phyloP scores from a whole-genome alignment of 176 grass and related monocot genomes.

The Oryza officinalis region DNA sequence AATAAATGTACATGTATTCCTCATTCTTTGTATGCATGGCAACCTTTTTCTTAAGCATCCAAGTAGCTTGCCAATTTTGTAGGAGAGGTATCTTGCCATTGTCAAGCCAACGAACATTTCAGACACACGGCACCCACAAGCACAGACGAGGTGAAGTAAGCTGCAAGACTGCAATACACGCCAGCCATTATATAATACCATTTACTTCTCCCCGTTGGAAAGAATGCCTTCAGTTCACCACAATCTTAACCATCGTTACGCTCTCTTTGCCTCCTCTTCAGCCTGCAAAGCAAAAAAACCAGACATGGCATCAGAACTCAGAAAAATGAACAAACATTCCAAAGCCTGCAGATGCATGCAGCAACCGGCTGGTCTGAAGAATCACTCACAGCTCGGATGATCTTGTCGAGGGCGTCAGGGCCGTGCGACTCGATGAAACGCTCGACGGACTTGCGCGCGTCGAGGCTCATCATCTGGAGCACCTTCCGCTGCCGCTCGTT shows the following conservation, averaged over 20 bases:
- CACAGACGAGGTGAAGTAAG: background rate
- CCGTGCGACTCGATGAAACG: conserved; percentile 76
- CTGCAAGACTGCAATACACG: background rate
- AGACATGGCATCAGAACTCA: background rate
- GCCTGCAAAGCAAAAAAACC: conserved; percentile 46
- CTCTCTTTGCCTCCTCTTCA: conserved; percentile 49
- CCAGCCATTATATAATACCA: background rate
- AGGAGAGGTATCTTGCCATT: conserved; percentile 20
- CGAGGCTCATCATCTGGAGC: conserved; percentile 93
- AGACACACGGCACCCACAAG: conserved; percentile 19
- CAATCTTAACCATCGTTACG: conserved; percentile 25
- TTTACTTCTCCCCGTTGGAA: conserved; percentile 14
- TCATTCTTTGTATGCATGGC: background rate
- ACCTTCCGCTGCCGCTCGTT: conserved; percentile 66
- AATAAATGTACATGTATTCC: background rate
- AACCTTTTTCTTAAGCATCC: conserved; percentile 6
- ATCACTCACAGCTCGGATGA: conserved; percentile 67
- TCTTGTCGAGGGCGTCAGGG: conserved; percentile 69
- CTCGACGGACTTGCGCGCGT: conserved; percentile 80
- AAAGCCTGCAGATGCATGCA: background rate
- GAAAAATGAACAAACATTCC: conserved; percentile 4
- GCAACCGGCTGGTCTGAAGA: background rate
- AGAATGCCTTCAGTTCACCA: conserved; percentile 18
- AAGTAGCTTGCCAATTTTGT: background rate
- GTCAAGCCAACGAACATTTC: conserved; percentile 13